Percentiles rank a stretch among this genome's conserved stretches.
phyloP scores from a whole-genome alignment of 1,284 basidiomycete species.

The Ceratorhiza oryzae-sativae region DNA sequence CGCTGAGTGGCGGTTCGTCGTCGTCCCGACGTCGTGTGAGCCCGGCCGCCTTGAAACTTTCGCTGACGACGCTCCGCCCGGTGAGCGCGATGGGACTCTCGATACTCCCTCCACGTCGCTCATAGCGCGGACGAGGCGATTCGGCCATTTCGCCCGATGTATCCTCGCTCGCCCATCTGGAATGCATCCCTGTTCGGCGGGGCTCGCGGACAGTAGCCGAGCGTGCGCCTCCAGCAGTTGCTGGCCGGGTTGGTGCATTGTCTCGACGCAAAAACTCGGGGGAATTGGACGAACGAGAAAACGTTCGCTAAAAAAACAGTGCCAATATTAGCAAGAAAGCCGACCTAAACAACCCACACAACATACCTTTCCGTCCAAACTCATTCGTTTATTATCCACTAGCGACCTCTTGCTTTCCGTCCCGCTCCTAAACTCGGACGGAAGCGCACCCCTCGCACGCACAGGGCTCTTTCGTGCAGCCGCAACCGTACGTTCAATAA shows the following conservation, averaged over 20 bases:
- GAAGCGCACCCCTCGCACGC: constrained; percentile 36
- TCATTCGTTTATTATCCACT: constrained; percentile 31
- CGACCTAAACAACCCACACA: constrained; percentile 28
- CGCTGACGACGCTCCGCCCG: constrained; percentile 66
- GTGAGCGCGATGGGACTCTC: constrained; percentile 63
- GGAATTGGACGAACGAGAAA: constrained; percentile 32
- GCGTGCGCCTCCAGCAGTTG: constrained; percentile 16
- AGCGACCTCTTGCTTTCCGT: constrained; percentile 36
- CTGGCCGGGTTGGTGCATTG: not conserved
- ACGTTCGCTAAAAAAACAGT: constrained; percentile 32
- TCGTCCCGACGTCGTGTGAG: constrained; percentile 55
- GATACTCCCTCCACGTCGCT: constrained; percentile 66
- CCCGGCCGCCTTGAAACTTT: constrained; percentile 75
- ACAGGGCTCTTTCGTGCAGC: constrained; percentile 40
- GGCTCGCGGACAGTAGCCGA: constrained; percentile 24
- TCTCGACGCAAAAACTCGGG: constrained; percentile 31
- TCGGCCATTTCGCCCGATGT: constrained; percentile 16
- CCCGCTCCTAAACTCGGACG: constrained; percentile 39
- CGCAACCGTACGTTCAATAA: constrained; percentile 31
- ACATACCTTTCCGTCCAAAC: constrained; percentile 57
- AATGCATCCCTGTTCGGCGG: constrained; percentile 23
- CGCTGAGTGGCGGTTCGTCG: constrained; percentile 8
- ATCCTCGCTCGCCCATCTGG: constrained; percentile 40
- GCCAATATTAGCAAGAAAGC: constrained; percentile 6
- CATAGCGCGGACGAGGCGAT: constrained; percentile 52